Percentiles rank a stretch among this genome's conserved stretches.
These are phyloP conservation scores for Curvularia eragrostidis DNA, from an alignment of 2,329 filamentous ascomycete species.

Conservation along the genomic window DNA sequence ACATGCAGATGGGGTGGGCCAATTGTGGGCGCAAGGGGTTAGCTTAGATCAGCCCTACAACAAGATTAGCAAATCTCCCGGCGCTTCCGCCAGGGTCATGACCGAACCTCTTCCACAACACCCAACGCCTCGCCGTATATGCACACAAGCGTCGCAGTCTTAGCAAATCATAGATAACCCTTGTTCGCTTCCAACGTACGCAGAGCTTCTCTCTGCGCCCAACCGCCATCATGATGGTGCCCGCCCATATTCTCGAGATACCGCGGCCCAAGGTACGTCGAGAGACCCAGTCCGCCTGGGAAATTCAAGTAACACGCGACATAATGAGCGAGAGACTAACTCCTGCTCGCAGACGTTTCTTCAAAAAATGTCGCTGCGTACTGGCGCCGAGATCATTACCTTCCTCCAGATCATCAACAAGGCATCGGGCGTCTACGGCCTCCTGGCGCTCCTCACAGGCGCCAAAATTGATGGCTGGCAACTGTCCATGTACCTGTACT, in stretches of 20 bases:
- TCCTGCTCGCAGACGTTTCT: constrained; percentile 72
- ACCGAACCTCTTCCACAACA: constrained; percentile 16
- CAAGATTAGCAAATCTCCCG: constrained; percentile 33
- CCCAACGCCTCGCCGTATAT: constrained; percentile 4
- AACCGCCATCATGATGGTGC: constrained; percentile 39
- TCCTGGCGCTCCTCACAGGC: constrained; percentile 87
- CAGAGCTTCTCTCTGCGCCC: constrained; percentile 8
- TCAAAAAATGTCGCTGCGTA: constrained; percentile 83
- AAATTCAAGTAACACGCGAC: neutral
- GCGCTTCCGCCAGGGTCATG: constrained; percentile 23
- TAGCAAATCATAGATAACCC: constrained; percentile 28
- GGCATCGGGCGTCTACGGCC: constrained; percentile 85
- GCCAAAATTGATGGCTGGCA: constrained; percentile 82
- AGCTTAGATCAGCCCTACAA: constrained; percentile 25
- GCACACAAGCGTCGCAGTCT: constrained; percentile 17
- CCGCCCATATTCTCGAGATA: constrained; percentile 45
- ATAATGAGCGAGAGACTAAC: constrained; percentile 23
- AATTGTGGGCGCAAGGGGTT: constrained; percentile 15
- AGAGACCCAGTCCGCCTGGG: constrained; percentile 10
- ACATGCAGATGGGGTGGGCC: constrained; percentile 6
- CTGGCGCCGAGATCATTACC: constrained; percentile 83
- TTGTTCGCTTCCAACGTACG: constrained; percentile 4
- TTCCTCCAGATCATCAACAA: constrained; percentile 90
- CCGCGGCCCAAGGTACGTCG: constrained; percentile 48
- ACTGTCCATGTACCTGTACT: constrained; percentile 91